Percentiles rank a stretch among this genome's conserved stretches.
phyloP scores from a whole-genome alignment of 257 asterid genomes.

The Lantana camara region DNA sequence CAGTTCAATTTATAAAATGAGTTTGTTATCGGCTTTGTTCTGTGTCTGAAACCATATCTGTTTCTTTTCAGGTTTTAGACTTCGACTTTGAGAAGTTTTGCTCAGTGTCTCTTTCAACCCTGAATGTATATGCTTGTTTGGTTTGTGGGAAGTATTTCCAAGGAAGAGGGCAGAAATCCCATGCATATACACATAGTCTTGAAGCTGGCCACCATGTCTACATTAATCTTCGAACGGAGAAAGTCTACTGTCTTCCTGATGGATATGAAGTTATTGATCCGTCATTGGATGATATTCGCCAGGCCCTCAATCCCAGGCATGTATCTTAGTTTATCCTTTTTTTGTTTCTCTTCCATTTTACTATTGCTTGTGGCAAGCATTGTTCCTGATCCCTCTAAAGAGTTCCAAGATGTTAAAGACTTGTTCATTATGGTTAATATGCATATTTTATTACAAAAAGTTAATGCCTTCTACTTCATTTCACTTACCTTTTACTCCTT shows the following conservation, averaged over 20 bases:
- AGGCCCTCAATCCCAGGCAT: slow-evolving; percentile 92
- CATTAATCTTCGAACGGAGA: slow-evolving; percentile 93
- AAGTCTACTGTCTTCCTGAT: slow-evolving; percentile 98
- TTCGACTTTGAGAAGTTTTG: slow-evolving; percentile 96
- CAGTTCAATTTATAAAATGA: not conserved
- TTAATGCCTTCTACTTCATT: not conserved
- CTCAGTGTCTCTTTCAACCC: slow-evolving; percentile 94
- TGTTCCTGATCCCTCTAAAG: not conserved
- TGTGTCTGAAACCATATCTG: slow-evolving; percentile 17
- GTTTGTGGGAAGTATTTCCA: slow-evolving; percentile 97
- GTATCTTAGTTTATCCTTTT: slow-evolving; percentile 16
- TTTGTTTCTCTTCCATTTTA: too few relatives aligned
- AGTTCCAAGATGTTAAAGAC: not conserved
- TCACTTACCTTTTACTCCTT: not conserved
- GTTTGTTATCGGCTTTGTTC: slow-evolving; percentile 11
- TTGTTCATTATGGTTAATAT: not conserved
- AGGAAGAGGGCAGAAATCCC: slow-evolving; percentile 96
- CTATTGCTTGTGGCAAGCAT: not conserved
- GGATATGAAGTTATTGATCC: slow-evolving; percentile 95
- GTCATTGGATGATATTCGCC: slow-evolving; percentile 89
- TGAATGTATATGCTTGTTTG: slow-evolving; percentile 96
- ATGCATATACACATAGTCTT: slow-evolving; percentile 96
- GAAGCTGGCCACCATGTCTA: slow-evolving; percentile 97
- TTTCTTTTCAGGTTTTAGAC: slow-evolving; percentile 80
- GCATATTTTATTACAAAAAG: not conserved